These are phyloP conservation scores for Yarrowia osloensis DNA, from an alignment of 805 yeast genomes.

Conservation along the genomic window DNA sequence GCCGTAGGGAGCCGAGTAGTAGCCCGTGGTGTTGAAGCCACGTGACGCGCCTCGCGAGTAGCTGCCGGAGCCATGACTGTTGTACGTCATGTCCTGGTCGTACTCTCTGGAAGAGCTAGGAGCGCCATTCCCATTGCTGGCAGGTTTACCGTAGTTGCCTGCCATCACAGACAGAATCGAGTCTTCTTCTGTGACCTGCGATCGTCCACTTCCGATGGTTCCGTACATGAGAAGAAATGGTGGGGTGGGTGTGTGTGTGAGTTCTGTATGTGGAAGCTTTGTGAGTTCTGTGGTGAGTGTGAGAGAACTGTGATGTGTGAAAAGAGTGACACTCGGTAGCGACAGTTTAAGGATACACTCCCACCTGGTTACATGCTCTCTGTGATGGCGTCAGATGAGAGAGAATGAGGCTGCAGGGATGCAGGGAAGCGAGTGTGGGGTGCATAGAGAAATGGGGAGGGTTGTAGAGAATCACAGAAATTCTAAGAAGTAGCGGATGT, in stretches of 20 bases:
- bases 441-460: neutral
- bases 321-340: too few relatives aligned
- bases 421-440: neutral
- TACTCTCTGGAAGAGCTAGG: neutral
- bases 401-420: neutral
- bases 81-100: slow-evolving; percentile 1
- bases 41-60: slow-evolving; percentile 3
- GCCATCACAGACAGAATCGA: slow-evolving; percentile 25
- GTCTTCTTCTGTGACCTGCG: slow-evolving; percentile 14
- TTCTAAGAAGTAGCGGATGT: too few relatives aligned
- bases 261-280: neutral
- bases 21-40: slow-evolving; percentile 4
- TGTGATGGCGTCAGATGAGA: neutral
- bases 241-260: neutral
- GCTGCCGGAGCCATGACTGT: slow-evolving; percentile 3
- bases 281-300: too few relatives aligned
- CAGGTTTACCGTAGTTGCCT: slow-evolving; percentile 7
- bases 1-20: slow-evolving; percentile 12
- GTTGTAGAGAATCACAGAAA: too few relatives aligned
- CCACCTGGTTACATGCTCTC: neutral
- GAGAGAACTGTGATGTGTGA: too few relatives aligned
- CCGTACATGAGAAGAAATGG: neutral
- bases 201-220: slow-evolving; percentile 13
- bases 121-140: slow-evolving; percentile 4
- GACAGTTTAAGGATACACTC: too few relatives aligned